Evolutionary conservation across 2,329 filamentous ascomycete species (phyloP).

Genomic region (Coleophoma eucalyptorum): DNA sequence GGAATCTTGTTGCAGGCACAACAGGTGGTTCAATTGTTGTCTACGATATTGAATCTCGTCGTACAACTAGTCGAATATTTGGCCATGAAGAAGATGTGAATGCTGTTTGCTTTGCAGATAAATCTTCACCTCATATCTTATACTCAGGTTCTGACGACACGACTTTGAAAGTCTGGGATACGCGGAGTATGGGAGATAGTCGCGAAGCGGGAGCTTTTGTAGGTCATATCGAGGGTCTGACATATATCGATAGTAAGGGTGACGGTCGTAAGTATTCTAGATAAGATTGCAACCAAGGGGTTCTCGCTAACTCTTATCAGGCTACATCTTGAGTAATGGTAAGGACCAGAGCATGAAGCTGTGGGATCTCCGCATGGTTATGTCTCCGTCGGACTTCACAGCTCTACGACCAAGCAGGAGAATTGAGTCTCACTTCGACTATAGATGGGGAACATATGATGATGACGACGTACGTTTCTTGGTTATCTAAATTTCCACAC

Average conservation of each 20-base stretch:
- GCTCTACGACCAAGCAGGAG: constrained; percentile 51
- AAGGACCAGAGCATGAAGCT: constrained; percentile 98
- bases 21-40: constrained; percentile 76
- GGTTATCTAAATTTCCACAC: no score
- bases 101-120: constrained; percentile 92
- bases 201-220: constrained; percentile 65
- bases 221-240: constrained; percentile 63
- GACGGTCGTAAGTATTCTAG: constrained; percentile 46
- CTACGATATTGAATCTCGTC: constrained; percentile 83
- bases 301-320: constrained; percentile 7
- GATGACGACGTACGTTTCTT: constrained; percentile 37
- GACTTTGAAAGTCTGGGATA: constrained; percentile 94
- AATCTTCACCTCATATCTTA: constrained; percentile 82
- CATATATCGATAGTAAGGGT: constrained; percentile 67
- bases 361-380: constrained; percentile 91
- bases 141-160: constrained; percentile 96
- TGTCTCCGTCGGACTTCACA: constrained; percentile 63
- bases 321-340: constrained; percentile 85
- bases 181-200: constrained; percentile 83
- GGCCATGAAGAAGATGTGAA: constrained; percentile 91
- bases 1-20: constrained; percentile 87
- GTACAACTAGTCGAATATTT: constrained; percentile 48
- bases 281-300: no score
- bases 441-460: constrained; percentile 65
- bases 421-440: constrained; percentile 62